Evolutionary conservation across 2,329 filamentous ascomycete species (phyloP), one percentile per base, ranked within the genome.

Genomic region (Blastomyces percursus): DNA sequence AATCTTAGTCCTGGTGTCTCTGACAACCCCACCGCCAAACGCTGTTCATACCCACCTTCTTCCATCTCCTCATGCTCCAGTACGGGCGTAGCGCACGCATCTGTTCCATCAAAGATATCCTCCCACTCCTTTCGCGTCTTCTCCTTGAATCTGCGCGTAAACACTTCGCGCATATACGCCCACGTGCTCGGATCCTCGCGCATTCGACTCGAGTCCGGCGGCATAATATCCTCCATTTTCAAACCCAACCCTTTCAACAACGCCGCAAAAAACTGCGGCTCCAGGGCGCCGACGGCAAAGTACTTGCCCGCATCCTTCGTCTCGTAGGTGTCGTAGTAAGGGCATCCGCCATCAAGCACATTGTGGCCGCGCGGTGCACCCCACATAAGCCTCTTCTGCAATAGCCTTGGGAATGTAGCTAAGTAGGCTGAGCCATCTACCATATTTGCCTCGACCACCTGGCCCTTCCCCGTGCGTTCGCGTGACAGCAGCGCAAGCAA

Each of bases 361-460:
- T 96, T 96, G 62, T 82, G 80, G 0, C 93, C 93, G 58, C 92
- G 80, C 32, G 84, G 80, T 3, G 74, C 73, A 67, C 78, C 73
- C 79, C 90, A 92, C 48, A 86, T 71, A 0, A 83, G 81, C 7
- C 80, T 86, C 71, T 87, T 86, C 65, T 81, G 79, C 35, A 80
- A 80, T 64, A 95, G 78, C 42, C 93, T 81, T 60, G 89, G 87
- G 76, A 93, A 93, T 0, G 86, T 88, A 1, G 87, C 86, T 32
- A 97, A 77, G 74, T 93, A 93, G 44, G 86, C 84, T 27, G 83
- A 84, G 9, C 93, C 93, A 76, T 97, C 93, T 14, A 96, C 93
- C 93, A 97, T 97, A 74, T 96, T 96, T 19, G 90, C 90, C 77
- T 96, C 91, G 9, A 97, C 91, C 14, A 96, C 87, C 76, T 96